Conservation (phyloP, 805 yeast species). For the Ogataea henricii region DNA sequence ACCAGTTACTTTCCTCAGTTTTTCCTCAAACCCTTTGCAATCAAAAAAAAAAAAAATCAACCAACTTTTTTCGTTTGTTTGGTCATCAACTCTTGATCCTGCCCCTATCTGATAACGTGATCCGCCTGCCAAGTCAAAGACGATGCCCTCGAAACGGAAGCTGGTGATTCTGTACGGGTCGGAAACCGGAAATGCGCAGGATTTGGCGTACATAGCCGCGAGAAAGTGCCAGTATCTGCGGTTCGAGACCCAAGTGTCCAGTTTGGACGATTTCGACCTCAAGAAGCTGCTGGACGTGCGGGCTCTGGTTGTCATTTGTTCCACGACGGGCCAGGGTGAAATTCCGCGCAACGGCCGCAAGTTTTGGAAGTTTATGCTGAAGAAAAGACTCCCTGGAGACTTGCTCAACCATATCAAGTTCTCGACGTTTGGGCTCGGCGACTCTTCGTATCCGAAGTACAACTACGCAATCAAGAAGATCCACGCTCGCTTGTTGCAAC, state of each 20-base stretch:
- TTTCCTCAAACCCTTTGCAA: too few species aligned
- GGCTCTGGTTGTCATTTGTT: slow-evolving; percentile 60
- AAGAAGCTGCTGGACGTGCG: slow-evolving; percentile 52
- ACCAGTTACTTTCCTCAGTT: neutral
- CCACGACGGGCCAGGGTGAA: slow-evolving; percentile 96
- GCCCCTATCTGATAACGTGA: neutral
- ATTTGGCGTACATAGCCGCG: slow-evolving; percentile 69
- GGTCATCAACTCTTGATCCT: neutral
- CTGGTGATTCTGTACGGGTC: slow-evolving; percentile 80
- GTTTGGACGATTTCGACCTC: slow-evolving; percentile 64
- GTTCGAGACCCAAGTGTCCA: slow-evolving; percentile 47
- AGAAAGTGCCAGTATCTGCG: slow-evolving; percentile 55
- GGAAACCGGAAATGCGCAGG: slow-evolving; percentile 91
- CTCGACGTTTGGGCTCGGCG: slow-evolving; percentile 89
- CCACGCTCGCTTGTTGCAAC: slow-evolving; percentile 73
- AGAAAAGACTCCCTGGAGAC: slow-evolving; percentile 59
- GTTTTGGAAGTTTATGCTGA: slow-evolving; percentile 75
- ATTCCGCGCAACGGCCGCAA: slow-evolving; percentile 74
- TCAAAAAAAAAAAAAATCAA: neutral
- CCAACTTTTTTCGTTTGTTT: slow-evolving; percentile 2
- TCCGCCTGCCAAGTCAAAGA: neutral
- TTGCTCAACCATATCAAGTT: slow-evolving; percentile 62
- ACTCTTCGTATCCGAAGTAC: slow-evolving; percentile 84
- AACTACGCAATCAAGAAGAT: slow-evolving; percentile 86
- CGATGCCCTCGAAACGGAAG: slow-evolving; percentile 27